These are phyloP conservation scores for Colletotrichum cordylinicola DNA, from an alignment of 2,329 filamentous ascomycete species.

Conservation along the genomic window DNA sequence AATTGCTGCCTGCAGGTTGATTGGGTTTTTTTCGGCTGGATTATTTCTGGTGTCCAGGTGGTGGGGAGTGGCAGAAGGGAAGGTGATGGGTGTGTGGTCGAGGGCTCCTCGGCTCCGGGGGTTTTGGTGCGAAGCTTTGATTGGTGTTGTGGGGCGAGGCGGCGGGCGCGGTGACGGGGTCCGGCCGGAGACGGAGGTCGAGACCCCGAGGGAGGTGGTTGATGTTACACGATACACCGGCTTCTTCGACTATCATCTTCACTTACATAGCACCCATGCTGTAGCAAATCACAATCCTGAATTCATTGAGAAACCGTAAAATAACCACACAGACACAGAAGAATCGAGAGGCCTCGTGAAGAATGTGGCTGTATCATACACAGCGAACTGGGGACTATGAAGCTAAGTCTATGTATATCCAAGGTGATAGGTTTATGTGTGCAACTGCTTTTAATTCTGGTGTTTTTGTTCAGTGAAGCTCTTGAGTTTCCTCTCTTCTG, in stretches of 20 bases:
- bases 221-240: too few species aligned
- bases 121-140: not conserved
- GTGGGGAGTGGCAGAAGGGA: not conserved
- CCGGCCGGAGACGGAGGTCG: not conserved
- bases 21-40: not conserved
- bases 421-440: rapidly evolving
- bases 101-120: not conserved
- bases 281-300: not conserved
- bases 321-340: not conserved
- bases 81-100: not conserved
- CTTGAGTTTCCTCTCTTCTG: rapidly evolving
- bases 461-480: not conserved
- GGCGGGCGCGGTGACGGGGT: not conserved
- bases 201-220: rapidly evolving
- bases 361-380: not conserved
- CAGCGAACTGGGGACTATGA: not conserved
- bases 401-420: not conserved
- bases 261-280: not conserved
- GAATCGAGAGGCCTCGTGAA: not conserved
- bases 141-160: not conserved
- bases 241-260: not conserved
- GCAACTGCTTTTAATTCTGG: not conserved
- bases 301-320: rapidly evolving
- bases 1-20: not conserved
- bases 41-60: not conserved